A percentile compares a stretch with the other conserved stretches of the same genome.
phyloP scores from a whole-genome alignment of 2,329 filamentous ascomycete species.

The Clathrospora elynae region DNA sequence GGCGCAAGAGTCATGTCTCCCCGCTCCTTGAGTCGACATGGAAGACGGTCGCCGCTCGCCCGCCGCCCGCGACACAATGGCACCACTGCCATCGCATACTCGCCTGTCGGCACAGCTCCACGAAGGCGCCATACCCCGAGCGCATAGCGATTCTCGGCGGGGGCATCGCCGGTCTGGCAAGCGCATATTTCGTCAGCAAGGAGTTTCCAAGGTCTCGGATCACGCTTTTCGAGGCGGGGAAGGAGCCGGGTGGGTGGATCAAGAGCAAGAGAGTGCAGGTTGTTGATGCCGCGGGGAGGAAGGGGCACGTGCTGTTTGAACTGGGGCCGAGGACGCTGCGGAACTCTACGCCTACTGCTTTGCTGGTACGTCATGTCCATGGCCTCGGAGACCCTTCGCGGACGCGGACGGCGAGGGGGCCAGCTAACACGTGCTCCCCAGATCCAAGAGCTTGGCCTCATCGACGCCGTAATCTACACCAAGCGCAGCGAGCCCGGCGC shows the following conservation, averaged over 20 bases:
- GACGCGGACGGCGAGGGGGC: too few species aligned
- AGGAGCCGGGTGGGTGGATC: constrained; percentile 82
- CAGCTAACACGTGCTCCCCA: too few species aligned
- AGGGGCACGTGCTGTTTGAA: constrained; percentile 71
- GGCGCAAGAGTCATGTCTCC: constrained; percentile 42
- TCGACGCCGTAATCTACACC: constrained; percentile 62
- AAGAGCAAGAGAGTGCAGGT: constrained; percentile 67
- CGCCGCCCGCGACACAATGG: constrained; percentile 27
- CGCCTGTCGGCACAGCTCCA: constrained; percentile 20
- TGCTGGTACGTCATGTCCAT: constrained; percentile 64
- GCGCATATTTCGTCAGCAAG: constrained; percentile 72
- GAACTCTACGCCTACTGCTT: constrained; percentile 69
- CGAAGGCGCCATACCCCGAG: constrained; percentile 35
- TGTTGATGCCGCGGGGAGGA: constrained; percentile 54
- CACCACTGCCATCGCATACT: constrained; percentile 25
- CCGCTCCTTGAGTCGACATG: constrained; percentile 41
- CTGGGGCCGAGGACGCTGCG: constrained; percentile 79
- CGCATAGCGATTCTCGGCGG: constrained; percentile 58
- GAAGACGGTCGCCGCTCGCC: constrained; percentile 31
- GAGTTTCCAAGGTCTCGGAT: constrained; percentile 71
- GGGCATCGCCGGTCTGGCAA: constrained; percentile 58
- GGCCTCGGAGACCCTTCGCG: too few species aligned
- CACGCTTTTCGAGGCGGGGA: constrained; percentile 77
- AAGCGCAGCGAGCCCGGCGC: constrained; percentile 58
- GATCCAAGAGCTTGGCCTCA: constrained; percentile 63